Percentiles rank a stretch among this genome's conserved stretches.
Evolutionary conservation across 2,329 filamentous ascomycete genomes (phyloP).

Genomic region (Cordyceps tenuipes): DNA sequence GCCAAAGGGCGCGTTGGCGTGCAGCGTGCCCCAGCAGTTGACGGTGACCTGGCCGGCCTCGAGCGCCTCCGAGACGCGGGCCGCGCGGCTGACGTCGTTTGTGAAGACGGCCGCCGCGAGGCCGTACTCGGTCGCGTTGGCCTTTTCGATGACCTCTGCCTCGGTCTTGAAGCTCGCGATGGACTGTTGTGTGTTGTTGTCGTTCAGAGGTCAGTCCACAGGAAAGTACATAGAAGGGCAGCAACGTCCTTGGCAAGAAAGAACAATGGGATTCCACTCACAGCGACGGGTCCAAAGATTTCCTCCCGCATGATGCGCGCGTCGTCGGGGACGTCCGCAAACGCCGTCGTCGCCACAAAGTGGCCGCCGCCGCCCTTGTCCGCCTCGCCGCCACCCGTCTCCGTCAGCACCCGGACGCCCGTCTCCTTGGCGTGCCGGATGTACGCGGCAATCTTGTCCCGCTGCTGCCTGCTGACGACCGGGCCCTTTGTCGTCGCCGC

Average conservation of each 20-base stretch:
- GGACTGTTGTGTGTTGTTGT: not conserved
- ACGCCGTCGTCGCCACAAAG: slow-evolving; percentile 24
- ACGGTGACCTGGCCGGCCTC: slow-evolving; percentile 22
- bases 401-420: slow-evolving; percentile 7
- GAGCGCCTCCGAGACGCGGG: slow-evolving; percentile 32
- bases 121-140: slow-evolving; percentile 39
- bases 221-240: too few relatives aligned
- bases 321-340: slow-evolving; percentile 19
- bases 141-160: slow-evolving; percentile 20
- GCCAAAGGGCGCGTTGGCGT: slow-evolving; percentile 20
- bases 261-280: too few relatives aligned
- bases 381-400: not conserved
- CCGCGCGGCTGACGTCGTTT: slow-evolving; percentile 29
- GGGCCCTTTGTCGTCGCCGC: slow-evolving; percentile 26
- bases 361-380: slow-evolving; percentile 20
- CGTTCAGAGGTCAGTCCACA: too few relatives aligned
- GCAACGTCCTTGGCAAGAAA: too few relatives aligned
- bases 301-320: slow-evolving; percentile 23
- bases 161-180: slow-evolving; percentile 18
- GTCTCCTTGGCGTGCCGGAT: slow-evolving; percentile 28
- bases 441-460: slow-evolving; percentile 54
- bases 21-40: slow-evolving; percentile 20
- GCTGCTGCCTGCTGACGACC: slow-evolving; percentile 52
- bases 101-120: slow-evolving; percentile 48
- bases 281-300: slow-evolving; percentile 24